These are phyloP conservation scores for Cercospora brassicicola DNA, from an alignment of 2,329 filamentous ascomycete genomes.

Conservation along the genomic window DNA sequence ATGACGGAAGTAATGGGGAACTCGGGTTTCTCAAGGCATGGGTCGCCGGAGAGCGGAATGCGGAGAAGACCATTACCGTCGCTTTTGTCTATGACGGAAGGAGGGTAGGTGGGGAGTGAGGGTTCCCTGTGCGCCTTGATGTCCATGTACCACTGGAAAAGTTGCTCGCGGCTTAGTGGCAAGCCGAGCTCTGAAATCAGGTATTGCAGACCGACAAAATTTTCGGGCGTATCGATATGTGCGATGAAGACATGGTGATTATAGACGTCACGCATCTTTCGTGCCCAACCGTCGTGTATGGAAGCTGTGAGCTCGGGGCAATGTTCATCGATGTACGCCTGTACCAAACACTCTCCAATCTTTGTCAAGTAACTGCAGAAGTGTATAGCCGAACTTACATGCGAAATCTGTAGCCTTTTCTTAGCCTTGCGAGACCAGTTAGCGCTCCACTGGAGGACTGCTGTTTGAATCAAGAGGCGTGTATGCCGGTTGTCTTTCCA, in stretches of 20 bases:
- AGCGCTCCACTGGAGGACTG: not conserved
- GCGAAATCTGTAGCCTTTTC: too few relatives aligned
- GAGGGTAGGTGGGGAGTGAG: not conserved
- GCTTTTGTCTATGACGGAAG: not conserved
- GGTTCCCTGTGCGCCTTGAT: not conserved
- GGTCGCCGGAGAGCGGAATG: not conserved
- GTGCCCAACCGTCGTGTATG: not conserved
- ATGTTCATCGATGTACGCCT: not conserved
- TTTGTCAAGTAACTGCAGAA: not conserved
- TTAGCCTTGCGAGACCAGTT: not conserved
- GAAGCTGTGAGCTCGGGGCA: not conserved
- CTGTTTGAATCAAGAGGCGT: not conserved
- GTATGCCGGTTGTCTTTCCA: not conserved
- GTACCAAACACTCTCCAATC: not conserved
- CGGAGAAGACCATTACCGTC: not conserved
- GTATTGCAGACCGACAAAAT: not conserved
- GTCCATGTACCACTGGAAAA: not conserved
- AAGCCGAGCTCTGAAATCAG: not conserved
- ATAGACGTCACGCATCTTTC: not conserved
- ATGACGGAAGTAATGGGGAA: not conserved
- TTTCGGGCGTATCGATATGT: not conserved
- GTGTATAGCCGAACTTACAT: too few relatives aligned
- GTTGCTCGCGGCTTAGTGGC: not conserved
- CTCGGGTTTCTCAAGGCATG: not conserved
- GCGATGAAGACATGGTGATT: not conserved